Evolutionary conservation across 208 protist genomes (phyloP), one percentile per base, ranked within the genome.

Genomic region (Acanthamoeba triangularis): DNA sequence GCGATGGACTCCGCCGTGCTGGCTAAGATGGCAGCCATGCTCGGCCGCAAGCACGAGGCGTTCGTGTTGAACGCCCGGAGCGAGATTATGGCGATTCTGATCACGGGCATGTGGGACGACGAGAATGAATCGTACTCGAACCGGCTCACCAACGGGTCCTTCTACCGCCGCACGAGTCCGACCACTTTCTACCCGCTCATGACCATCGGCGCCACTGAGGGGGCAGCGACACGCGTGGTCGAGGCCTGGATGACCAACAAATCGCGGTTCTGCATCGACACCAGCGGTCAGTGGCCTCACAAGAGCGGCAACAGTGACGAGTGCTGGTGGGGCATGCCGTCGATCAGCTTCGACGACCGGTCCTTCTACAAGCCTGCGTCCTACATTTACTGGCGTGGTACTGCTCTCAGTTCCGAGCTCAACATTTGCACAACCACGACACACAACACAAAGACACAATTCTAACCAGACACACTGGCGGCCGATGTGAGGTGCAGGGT

Each of bases 201-300:
- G 74, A 84, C 41, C 11, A 49, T 1, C 23, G 35, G 23, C 23
- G 44, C 74, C 23, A 84, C 74, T 5, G 16, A 44, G 16, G 69
- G 16, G 3, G 20, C 13, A n/a, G 69, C 69, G 25, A 28, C 25
- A 33, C 63, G 28, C 63, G 23, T 72, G 10, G 10, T 20, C 23
- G 28, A 20, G 23, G 23, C 11, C 52, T 13, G 52, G 16, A 1
- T 56, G 52, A 56, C 10, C 16, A 56, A 20, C 72, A 82, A 33
- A 11, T 84, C 76, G 25, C 76, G 76, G 37, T 84, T 84, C 76
- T 84, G 76, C 76, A 84, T 84, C 76, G 76, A 84, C 44, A 37
- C 54, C 41, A 84, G 37, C 37, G 76, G 76, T 14, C 2, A 84
- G 11, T 84, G 76, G 76, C 76, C 76, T 10, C 20, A 54, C 41